phyloP scores from a whole-genome alignment of 2,329 filamentous ascomycete species.

The Alternaria angustiovoidea region DNA sequence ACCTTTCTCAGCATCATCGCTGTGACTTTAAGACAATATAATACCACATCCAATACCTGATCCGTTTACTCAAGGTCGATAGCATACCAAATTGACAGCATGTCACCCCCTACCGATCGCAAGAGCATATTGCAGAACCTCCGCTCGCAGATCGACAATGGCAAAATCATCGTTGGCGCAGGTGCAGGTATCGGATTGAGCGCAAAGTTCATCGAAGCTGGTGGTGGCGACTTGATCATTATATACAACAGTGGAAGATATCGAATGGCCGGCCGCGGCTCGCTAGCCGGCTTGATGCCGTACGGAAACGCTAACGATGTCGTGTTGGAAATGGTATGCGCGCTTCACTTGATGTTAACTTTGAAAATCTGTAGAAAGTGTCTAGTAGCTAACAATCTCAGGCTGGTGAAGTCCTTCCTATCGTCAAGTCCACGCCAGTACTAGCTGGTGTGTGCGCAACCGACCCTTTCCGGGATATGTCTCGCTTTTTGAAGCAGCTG shows the following conservation, averaged over 20 bases:
- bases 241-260: slow-evolving; percentile 77
- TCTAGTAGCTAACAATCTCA: slow-evolving; percentile 31
- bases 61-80: background rate
- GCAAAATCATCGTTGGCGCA: slow-evolving; percentile 70
- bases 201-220: slow-evolving; percentile 74
- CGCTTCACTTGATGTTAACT: background rate
- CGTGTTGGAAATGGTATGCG: slow-evolving; percentile 70
- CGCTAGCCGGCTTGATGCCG: slow-evolving; percentile 73
- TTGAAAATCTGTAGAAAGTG: too few relatives aligned
- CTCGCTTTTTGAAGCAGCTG: slow-evolving; percentile 67
- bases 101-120: slow-evolving; percentile 67
- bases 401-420: slow-evolving; percentile 71
- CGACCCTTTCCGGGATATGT: slow-evolving; percentile 72
- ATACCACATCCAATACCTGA: background rate
- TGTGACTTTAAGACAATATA: background rate
- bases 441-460: slow-evolving; percentile 76
- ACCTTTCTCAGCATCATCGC: background rate
- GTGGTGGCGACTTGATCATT: slow-evolving; percentile 73
- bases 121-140: slow-evolving; percentile 64
- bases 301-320: slow-evolving; percentile 76
- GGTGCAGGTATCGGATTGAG: slow-evolving; percentile 75
- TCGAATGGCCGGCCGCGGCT: slow-evolving; percentile 75
- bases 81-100: slow-evolving; percentile 35
- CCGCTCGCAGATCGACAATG: slow-evolving; percentile 62
- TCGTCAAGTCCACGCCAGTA: slow-evolving; percentile 70